Base-by-base conservation (phyloP, 2,329 filamentous ascomycete genomes). In the Alternaria solani region DNA sequence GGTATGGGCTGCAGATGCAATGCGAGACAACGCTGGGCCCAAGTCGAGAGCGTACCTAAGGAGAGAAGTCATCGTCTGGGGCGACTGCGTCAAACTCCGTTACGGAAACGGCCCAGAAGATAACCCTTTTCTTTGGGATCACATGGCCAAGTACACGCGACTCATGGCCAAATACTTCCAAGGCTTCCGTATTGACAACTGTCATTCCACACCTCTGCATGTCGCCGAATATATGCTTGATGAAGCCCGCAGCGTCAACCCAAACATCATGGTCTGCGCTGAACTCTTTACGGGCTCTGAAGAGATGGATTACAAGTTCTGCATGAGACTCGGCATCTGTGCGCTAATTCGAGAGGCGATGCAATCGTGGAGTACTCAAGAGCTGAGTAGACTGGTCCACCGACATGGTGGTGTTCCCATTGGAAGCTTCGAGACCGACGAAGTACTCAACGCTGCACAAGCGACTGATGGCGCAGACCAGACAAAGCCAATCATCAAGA, bases 1-100 rank as follows among this genome's bases (percentile, higher is more conserved):
- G 95, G 94, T 99, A 8, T 99, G 95, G 95, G 94, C 92, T 59
- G 94, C 94, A 6, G 96, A 98, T 80, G 94, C 95, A 1, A 86
- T 98, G 79, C 86, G 92, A 43, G 95, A 99, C 81, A 95, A 98
- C 73, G 95, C 95, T 30, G 96, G 96, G 0, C 91, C 93, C 0
- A 84, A 91, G 47, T 97, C 94, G 8, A 89, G 90, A 57, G 93
- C 94, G n/a, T 99, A 99, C 74, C 86, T 99, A n/a, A 88, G 93
- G 53, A 88, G 95, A 68, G 93, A 99, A 78, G 93, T 99, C 62
- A 98, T 99, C 68, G 91, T 97, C 30, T 99, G 95, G 95, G 94
- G 94, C 14, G 95, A 99, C 76, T 99, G 96, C 76, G 95, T 98
- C 64, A 99, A 99, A 82, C 85, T 99, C 54, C 89, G 95, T 18